Percentiles rank a stretch among this genome's conserved stretches.
These are phyloP conservation scores for Vachellia collinsii DNA, from an alignment of 306 rosid genomes.

Conservation along the genomic window DNA sequence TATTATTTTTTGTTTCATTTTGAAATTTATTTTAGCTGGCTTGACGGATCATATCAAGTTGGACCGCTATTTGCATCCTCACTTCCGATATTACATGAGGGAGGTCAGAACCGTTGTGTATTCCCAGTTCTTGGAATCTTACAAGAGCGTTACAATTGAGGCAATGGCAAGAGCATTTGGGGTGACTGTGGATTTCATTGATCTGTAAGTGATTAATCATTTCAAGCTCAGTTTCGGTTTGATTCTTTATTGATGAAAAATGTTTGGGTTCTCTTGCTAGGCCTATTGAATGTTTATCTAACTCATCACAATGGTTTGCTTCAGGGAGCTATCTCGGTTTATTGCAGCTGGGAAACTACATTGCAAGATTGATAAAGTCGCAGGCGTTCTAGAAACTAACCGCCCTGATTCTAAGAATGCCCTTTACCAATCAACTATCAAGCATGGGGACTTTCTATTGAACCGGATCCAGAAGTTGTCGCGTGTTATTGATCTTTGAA, in stretches of 20 bases:
- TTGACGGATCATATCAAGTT: conserved; percentile 83
- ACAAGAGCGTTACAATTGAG: conserved; percentile 93
- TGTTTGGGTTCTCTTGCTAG: neutral
- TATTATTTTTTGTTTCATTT: conserved; percentile 21
- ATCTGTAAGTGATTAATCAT: conserved; percentile 63
- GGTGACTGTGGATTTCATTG: conserved; percentile 90
- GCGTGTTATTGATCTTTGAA: conserved; percentile 81
- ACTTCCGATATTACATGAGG: conserved; percentile 96
- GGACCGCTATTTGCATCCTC: conserved; percentile 92
- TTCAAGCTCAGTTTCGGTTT: conserved; percentile 7
- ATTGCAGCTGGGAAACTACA: conserved; percentile 98
- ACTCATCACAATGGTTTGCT: conserved; percentile 26
- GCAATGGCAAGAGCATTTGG: conserved; percentile 99
- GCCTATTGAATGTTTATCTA: neutral
- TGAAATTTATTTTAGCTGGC: conserved; percentile 66
- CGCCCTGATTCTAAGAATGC: conserved; percentile 97
- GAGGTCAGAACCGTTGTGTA: conserved; percentile 88
- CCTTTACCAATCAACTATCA: conserved; percentile 94
- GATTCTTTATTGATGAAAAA: neutral
- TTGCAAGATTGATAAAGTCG: conserved; percentile 96
- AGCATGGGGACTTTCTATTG: conserved; percentile 95
- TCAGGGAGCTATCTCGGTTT: conserved; percentile 96
- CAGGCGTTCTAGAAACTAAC: conserved; percentile 89
- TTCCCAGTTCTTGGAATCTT: conserved; percentile 95
- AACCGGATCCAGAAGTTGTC: conserved; percentile 94